Percentiles rank a stretch among this genome's conserved stretches.
phyloP scores from a whole-genome alignment of 2,329 filamentous ascomycete genomes.

The Cryphonectria parasitica region DNA sequence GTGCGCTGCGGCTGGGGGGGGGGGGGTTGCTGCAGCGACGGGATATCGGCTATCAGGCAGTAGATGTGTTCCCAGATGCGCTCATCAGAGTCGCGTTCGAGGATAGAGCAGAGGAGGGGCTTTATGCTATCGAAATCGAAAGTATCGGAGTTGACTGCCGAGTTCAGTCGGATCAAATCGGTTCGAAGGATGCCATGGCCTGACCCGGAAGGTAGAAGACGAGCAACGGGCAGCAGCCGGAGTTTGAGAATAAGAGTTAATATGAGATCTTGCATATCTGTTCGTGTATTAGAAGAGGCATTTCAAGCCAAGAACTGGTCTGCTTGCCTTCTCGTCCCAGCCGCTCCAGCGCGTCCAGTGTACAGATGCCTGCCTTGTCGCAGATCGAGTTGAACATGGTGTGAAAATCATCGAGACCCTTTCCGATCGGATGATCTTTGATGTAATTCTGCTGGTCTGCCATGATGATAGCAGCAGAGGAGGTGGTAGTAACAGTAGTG shows the following conservation, averaged over 20 bases:
- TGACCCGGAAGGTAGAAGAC: neutral
- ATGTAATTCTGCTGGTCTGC: too few relatives aligned
- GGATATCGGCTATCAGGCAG: conserved; percentile 38
- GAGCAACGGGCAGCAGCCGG: neutral
- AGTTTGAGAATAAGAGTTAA: neutral
- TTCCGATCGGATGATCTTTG: too few relatives aligned
- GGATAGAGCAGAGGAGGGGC: conserved; percentile 39
- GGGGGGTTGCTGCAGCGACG: too few relatives aligned
- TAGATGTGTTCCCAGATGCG: conserved; percentile 45
- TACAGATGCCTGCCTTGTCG: neutral
- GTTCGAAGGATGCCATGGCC: neutral
- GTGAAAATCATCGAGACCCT: too few relatives aligned
- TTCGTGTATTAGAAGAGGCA: neutral
- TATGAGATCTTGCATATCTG: neutral
- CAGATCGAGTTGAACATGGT: too few relatives aligned
- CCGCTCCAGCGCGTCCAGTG: neutral
- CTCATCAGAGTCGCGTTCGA: conserved; percentile 36
- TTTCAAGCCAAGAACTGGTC: neutral
- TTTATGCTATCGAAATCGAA: conserved; percentile 37
- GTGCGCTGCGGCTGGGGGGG: too few relatives aligned
- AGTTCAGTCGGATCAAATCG: neutral
- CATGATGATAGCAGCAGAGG: too few relatives aligned
- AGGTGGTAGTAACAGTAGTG: too few relatives aligned
- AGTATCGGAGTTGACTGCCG: conserved; percentile 6
- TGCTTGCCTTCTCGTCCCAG: neutral